phyloP scores from a whole-genome alignment of 768 basidiomycete genomes.

The Russula emetica region DNA sequence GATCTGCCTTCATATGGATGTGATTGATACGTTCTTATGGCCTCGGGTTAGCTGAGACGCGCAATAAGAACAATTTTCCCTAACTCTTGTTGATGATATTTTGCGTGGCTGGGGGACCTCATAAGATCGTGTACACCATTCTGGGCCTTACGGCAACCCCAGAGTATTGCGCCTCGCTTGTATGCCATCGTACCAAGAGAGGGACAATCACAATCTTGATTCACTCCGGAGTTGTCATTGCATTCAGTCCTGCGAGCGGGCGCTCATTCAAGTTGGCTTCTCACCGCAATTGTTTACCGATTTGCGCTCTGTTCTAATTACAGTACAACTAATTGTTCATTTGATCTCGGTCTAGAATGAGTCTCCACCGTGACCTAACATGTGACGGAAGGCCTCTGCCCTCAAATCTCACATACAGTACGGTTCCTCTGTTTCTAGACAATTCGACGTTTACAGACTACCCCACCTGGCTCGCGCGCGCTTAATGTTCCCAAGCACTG shows the following conservation, averaged over 20 bases:
- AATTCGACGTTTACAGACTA: neutral
- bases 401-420: neutral
- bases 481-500: neutral
- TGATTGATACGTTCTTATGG: neutral
- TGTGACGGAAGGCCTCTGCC: neutral
- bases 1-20: neutral
- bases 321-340: neutral
- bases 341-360: slow-evolving; percentile 2
- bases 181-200: neutral
- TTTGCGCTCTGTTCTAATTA: neutral
- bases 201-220: neutral
- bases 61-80: neutral
- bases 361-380: neutral
- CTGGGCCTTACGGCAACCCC: neutral
- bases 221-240: neutral
- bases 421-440: neutral
- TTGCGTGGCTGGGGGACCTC: neutral
- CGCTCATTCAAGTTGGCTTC: neutral
- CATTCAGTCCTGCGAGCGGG: neutral
- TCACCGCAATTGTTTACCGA: slow-evolving; percentile 1
- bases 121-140: neutral
- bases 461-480: neutral
- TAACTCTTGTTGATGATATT: neutral
- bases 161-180: neutral
- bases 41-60: neutral